Conservation (phyloP, 441 rosid species). For the Croton laevigatus region DNA sequence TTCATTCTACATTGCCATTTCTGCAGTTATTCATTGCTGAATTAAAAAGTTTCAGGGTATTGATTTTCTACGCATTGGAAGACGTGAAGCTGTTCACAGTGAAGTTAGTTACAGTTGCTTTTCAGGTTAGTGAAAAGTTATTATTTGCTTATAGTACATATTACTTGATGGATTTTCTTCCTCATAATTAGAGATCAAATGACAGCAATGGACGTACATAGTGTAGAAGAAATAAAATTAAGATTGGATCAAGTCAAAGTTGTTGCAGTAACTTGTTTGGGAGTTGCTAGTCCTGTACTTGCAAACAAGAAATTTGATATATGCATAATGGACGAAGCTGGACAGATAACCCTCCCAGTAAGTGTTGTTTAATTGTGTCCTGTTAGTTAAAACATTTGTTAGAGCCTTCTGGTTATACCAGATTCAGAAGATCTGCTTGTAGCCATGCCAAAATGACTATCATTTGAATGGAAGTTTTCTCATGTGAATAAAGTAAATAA, state of each 20-base stretch:
- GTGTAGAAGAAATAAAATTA: slow-evolving; percentile 65
- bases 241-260: slow-evolving; percentile 80
- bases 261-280: slow-evolving; percentile 92
- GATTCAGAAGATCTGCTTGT: background rate
- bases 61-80: slow-evolving; percentile 91
- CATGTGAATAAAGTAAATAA: background rate
- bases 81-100: slow-evolving; percentile 79
- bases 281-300: slow-evolving; percentile 85
- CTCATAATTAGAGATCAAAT: slow-evolving; percentile 30
- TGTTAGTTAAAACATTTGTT: background rate
- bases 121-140: slow-evolving; percentile 51
- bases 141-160: slow-evolving; percentile 16
- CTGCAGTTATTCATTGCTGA: slow-evolving; percentile 20
- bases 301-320: slow-evolving; percentile 82
- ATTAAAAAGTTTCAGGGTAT: slow-evolving; percentile 48
- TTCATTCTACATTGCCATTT: background rate
- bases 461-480: background rate
- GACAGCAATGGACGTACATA: slow-evolving; percentile 54
- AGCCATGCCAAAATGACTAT: background rate
- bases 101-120: slow-evolving; percentile 75
- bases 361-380: slow-evolving; percentile 28
- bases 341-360: slow-evolving; percentile 94
- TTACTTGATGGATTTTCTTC: slow-evolving; percentile 19
- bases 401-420: background rate
- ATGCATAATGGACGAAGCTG: slow-evolving; percentile 99